Evolutionary conservation across 495 filamentous ascomycete genomes (phyloP).

Genomic region (Glarea lozoyensis): DNA sequence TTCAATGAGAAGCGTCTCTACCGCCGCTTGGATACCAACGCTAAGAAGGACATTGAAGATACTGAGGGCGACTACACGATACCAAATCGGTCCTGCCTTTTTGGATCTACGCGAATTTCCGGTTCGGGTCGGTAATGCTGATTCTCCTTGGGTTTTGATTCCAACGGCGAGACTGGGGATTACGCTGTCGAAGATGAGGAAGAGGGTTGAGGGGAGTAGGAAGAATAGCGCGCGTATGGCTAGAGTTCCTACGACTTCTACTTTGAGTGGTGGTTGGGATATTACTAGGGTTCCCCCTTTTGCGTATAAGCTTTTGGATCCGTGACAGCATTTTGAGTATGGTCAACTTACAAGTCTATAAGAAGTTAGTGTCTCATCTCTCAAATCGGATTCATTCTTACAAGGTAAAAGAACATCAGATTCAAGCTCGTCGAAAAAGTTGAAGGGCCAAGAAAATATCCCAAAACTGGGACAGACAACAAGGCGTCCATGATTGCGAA

Average conservation of each 20-base stretch:
- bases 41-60: slow-evolving; percentile 58
- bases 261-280: slow-evolving; percentile 62
- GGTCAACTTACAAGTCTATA: slow-evolving; percentile 1
- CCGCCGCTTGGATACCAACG: slow-evolving; percentile 41
- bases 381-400: background rate
- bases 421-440: slow-evolving; percentile 75
- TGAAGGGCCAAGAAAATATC: slow-evolving; percentile 46
- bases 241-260: slow-evolving; percentile 65
- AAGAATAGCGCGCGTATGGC: slow-evolving; percentile 64
- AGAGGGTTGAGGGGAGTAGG: slow-evolving; percentile 61
- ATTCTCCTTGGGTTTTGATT: slow-evolving; percentile 61
- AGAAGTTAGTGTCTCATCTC: background rate
- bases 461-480: slow-evolving; percentile 62
- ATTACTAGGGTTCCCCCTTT: slow-evolving; percentile 82
- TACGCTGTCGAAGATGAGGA: slow-evolving; percentile 63
- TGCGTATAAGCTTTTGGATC: slow-evolving; percentile 15
- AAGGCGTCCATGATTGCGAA: slow-evolving; percentile 45
- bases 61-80: slow-evolving; percentile 42
- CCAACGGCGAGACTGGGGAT: slow-evolving; percentile 55
- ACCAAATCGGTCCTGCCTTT: slow-evolving; percentile 30
- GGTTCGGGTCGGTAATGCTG: slow-evolving; percentile 52
- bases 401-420: slow-evolving; percentile 76
- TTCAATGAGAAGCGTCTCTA: slow-evolving; percentile 47
- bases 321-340: background rate
- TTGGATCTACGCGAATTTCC: slow-evolving; percentile 22